phyloP scores from a whole-genome alignment of 345 rosid genomes.

The Aquilaria sinensis region DNA sequence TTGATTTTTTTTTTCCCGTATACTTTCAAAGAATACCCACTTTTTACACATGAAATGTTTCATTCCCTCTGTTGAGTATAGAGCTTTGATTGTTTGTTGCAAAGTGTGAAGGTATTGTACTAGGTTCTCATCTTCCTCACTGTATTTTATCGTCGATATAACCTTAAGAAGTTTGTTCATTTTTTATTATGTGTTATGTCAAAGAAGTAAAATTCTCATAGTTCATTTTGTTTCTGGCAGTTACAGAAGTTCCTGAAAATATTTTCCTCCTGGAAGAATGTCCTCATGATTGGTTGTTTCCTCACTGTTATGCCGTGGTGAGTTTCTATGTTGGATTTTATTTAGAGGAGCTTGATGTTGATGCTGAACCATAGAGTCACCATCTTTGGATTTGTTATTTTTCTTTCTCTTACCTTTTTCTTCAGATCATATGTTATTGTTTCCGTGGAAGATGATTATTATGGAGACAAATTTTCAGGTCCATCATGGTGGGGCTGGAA shows the following conservation, averaged over 20 bases:
- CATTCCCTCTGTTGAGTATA: too few relatives aligned
- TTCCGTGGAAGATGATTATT: background rate
- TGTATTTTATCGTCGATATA: too few relatives aligned
- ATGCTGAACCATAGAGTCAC: background rate
- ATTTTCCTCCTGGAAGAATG: slow-evolving; percentile 84
- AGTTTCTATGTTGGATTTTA: slow-evolving; percentile 9
- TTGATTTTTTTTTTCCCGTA: too few relatives aligned
- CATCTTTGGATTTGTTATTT: too few relatives aligned
- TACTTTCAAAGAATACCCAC: too few relatives aligned
- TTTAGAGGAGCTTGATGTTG: background rate
- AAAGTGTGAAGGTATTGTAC: too few relatives aligned
- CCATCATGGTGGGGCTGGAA: slow-evolving; percentile 99
- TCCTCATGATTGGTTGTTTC: slow-evolving; percentile 99
- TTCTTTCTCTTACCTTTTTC: background rate
- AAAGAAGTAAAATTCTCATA: background rate
- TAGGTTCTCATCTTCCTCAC: too few relatives aligned
- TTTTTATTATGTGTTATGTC: too few relatives aligned
- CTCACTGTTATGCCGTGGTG: slow-evolving; percentile 97
- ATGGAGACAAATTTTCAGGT: slow-evolving; percentile 41
- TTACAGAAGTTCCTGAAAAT: slow-evolving; percentile 56
- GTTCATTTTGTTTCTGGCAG: slow-evolving; percentile 33
- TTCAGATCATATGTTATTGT: slow-evolving; percentile 7
- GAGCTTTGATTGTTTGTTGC: too few relatives aligned
- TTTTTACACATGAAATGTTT: too few relatives aligned
- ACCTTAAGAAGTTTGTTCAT: too few relatives aligned